Base-by-base conservation (phyloP, 164 flowering plant species). In the Macadamia integrifolia region DNA sequence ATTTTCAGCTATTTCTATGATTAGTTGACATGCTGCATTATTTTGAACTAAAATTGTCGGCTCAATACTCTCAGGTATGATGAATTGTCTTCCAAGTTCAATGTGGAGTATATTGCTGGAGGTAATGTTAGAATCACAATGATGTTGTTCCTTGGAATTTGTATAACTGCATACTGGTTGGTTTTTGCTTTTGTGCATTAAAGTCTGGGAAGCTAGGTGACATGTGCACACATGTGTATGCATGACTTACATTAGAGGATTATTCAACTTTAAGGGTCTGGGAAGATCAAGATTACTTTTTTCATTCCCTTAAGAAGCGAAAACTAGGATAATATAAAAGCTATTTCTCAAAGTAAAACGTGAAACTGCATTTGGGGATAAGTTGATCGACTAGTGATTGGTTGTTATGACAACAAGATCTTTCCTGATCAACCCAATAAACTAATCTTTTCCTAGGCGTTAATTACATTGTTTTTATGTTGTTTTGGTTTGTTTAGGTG, bases 101-200 rank as follows among this genome's bases (percentile, higher is more conserved):
- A 56, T 64, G 97, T 86, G 56, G 97, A 88, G 58, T 91, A 79
- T 63, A 91, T 85, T 79, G 97, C 97, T 69, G 97, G 93, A 84
- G 93, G 97, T 91, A 83, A 72, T 32, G 1, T 13, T 13, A n/a
- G 40, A 46, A 11, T 28, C 23, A n/a, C 9, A 6, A 29, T 44
- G 17, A 9, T 28, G 30, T 15, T 28, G 30, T 12, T 52, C 43
- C 18, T 1, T 15, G 46, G 6, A 57, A 44, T 44, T 1, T 32
- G 10, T 50, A 11, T 35, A 10, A 18, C n/a, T 56, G 15, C 14
- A 11, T 60, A 23, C 7, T 40, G 7, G 42, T 64, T 35, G 3
- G 3, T 35, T 35, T 35, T 35, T 35, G 3, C 40, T 35, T 35
- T 35, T 35, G 40, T 0, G 40, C 40, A 35, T 5, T 35, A 5